phyloP scores from a whole-genome alignment of 2,329 filamentous ascomycete genomes.

The Fusarium sp. region DNA sequence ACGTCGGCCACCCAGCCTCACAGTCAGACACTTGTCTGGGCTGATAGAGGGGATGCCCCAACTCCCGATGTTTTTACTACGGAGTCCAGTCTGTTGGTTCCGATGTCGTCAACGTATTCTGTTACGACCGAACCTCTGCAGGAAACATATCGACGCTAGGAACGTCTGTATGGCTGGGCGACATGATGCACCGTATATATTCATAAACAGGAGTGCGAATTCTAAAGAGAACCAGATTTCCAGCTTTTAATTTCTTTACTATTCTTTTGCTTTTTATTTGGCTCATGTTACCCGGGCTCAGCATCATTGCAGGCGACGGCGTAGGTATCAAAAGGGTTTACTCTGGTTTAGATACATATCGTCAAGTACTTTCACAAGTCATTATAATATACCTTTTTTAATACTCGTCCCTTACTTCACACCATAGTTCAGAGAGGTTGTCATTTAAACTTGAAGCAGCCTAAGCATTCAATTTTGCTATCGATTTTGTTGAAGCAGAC shows the following conservation, averaged over 20 bases:
- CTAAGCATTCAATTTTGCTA: constrained; percentile 11
- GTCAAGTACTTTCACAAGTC: constrained; percentile 16
- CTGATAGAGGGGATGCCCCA: constrained; percentile 34
- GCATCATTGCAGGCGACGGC: constrained; percentile 39
- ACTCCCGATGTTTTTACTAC: constrained; percentile 7
- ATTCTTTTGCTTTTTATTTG: constrained; percentile 16
- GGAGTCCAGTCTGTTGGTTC: constrained; percentile 12
- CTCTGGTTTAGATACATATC: constrained; percentile 10
- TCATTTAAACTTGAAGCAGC: constrained; percentile 5
- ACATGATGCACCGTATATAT: background rate
- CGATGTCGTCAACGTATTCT: constrained; percentile 25
- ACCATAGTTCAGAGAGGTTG: constrained; percentile 2
- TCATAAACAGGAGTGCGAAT: background rate
- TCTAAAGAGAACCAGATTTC: background rate
- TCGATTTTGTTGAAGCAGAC: constrained; percentile 26
- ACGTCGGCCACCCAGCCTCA: constrained; percentile 12
- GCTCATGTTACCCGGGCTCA: constrained; percentile 4
- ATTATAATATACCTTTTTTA: constrained; percentile 1
- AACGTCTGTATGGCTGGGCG: constrained; percentile 35
- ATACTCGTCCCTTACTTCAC: background rate
- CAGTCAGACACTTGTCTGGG: constrained; percentile 49
- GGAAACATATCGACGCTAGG: constrained; percentile 44
- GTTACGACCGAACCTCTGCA: constrained; percentile 47
- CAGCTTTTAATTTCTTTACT: background rate
- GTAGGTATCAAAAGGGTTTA: constrained; percentile 20